phyloP scores from a whole-genome alignment of 225 moss, liverwort and hornwort species.

The Lunularia cruciata region DNA sequence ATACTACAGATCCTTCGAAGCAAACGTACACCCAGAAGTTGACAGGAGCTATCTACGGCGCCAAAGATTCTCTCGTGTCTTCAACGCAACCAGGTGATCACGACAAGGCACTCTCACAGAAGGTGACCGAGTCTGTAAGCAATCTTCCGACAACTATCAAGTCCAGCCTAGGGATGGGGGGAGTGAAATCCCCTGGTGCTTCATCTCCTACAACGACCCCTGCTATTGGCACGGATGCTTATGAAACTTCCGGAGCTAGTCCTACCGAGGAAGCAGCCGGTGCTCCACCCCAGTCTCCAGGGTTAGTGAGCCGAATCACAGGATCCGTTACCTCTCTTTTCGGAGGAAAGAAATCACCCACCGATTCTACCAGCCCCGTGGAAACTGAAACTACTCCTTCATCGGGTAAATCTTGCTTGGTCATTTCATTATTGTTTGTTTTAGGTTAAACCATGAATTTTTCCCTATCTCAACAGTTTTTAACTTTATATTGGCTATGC shows the following conservation, averaged over 20 bases:
- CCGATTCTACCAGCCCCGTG: background rate
- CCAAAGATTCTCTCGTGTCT: conserved; percentile 24
- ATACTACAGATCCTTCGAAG: conserved; percentile 3
- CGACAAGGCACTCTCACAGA: conserved; percentile 33
- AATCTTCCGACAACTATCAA: conserved; percentile 30
- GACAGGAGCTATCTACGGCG: conserved; percentile 26
- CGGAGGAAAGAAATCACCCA: conserved; percentile 3
- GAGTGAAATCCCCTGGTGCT: background rate
- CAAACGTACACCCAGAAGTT: conserved; percentile 30
- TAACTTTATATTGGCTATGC: background rate
- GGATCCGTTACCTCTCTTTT: conserved; percentile 24
- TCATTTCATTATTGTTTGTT: no score
- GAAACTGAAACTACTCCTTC: background rate
- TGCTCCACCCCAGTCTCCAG: conserved; percentile 28
- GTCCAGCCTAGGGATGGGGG: conserved; percentile 19
- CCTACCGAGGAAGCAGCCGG: background rate
- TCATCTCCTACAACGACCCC: conserved; percentile 10
- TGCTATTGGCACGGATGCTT: background rate
- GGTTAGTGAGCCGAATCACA: conserved; percentile 23
- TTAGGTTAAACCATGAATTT: no score
- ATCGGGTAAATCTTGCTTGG: no score
- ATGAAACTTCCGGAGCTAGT: background rate
- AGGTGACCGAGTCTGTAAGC: conserved; percentile 32
- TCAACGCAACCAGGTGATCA: conserved; percentile 29
- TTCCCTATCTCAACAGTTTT: no score